Conservation (phyloP, 2,329 filamentous ascomycete genomes). For the Fonsecaea pedrosoi region DNA sequence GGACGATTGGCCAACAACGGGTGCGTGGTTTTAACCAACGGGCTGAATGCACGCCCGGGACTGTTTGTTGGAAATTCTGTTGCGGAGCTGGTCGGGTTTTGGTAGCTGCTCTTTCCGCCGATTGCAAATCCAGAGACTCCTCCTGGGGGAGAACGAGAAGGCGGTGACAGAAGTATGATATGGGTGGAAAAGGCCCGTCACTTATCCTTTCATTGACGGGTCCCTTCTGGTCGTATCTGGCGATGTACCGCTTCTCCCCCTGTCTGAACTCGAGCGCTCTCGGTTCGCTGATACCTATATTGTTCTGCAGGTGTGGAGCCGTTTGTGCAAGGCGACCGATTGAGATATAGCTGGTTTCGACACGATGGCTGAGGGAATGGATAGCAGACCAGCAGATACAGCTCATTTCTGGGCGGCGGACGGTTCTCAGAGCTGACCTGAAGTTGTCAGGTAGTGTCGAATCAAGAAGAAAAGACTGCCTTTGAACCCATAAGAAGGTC, state of each 20-base stretch:
- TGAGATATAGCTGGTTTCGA: neutral
- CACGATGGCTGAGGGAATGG: neutral
- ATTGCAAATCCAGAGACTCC: neutral
- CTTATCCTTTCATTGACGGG: neutral
- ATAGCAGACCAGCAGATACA: neutral
- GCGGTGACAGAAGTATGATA: neutral
- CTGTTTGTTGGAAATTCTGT: conserved; percentile 14
- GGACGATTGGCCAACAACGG: neutral
- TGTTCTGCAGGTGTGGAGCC: neutral
- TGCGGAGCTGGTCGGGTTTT: neutral
- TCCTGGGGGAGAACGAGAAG: neutral
- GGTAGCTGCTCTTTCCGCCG: neutral
- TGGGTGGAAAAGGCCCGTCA: neutral
- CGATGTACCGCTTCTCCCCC: neutral
- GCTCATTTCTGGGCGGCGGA: neutral
- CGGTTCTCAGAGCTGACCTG: neutral
- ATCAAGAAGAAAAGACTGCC: neutral
- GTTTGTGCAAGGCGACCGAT: neutral
- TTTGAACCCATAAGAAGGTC: neutral
- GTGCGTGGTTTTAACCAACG: neutral
- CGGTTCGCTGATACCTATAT: neutral
- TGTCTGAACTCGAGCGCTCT: neutral
- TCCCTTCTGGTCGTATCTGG: neutral
- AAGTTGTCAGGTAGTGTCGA: conserved; percentile 2
- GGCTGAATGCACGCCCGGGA: neutral